Evolutionary conservation across 1,139 yeast genomes (phyloP).

Genomic region (Zygosaccharomyces sapae): DNA sequence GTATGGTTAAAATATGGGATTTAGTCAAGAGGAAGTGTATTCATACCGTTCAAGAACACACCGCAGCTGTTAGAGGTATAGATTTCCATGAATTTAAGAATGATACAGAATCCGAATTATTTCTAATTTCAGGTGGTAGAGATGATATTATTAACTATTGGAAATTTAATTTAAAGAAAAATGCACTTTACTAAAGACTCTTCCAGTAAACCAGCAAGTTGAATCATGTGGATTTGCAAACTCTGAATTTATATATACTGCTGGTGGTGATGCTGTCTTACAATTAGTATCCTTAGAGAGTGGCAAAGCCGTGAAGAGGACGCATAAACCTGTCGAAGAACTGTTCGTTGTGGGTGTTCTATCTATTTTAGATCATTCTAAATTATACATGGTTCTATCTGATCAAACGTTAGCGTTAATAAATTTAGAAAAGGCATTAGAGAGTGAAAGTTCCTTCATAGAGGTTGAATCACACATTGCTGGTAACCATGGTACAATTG

Average conservation of each 20-base stretch:
- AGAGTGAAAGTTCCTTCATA: constrained; percentile 37
- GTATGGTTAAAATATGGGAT: constrained; percentile 84
- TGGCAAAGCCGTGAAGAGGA: constrained; percentile 43
- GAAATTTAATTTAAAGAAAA: constrained; percentile 52
- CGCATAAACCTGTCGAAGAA: constrained; percentile 62
- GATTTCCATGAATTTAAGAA: constrained; percentile 44
- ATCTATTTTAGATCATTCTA: constrained; percentile 33
- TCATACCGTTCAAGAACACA: constrained; percentile 67
- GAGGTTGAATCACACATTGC: constrained; percentile 58
- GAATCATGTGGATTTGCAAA: constrained; percentile 71
- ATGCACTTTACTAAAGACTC: constrained; percentile 57
- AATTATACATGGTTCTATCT: constrained; percentile 51
- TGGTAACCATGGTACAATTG: constrained; percentile 94
- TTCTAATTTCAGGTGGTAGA: constrained; percentile 79
- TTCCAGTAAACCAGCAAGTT: constrained; percentile 73
- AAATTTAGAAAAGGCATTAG: constrained; percentile 38
- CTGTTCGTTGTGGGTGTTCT: constrained; percentile 59
- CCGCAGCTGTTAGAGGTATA: constrained; percentile 81
- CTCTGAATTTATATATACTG: constrained; percentile 55
- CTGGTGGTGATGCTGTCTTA: constrained; percentile 70
- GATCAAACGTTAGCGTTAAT: constrained; percentile 76
- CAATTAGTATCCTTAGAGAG: constrained; percentile 53
- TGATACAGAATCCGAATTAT: constrained; percentile 42
- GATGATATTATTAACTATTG: constrained; percentile 57
- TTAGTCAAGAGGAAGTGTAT: constrained; percentile 71